phyloP scores from a whole-genome alignment of 2,329 filamentous ascomycete genomes.

The Fusarium tupiense region DNA sequence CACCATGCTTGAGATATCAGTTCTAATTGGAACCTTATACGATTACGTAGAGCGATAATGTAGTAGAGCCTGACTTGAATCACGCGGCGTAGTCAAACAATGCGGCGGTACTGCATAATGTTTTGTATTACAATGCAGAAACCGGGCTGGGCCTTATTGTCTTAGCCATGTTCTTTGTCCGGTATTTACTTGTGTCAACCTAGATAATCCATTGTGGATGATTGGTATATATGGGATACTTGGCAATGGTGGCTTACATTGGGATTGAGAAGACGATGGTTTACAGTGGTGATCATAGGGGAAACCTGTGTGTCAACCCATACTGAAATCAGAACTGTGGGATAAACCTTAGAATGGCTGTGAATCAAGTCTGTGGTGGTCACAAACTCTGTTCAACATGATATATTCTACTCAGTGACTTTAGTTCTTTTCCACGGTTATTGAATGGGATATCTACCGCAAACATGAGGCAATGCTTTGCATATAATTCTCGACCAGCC shows the following conservation, averaged over 20 bases:
- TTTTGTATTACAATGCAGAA: not conserved
- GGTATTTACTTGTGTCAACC: not conserved
- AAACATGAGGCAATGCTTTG: not conserved
- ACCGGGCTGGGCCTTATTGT: not conserved
- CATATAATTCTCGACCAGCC: not conserved
- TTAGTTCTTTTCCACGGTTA: not conserved
- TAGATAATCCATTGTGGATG: not conserved
- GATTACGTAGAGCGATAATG: constrained; percentile 55
- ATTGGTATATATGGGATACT: not conserved
- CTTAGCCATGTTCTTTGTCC: not conserved
- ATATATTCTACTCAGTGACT: not conserved
- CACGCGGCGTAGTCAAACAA: constrained; percentile 70
- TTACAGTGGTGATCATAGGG: too few species aligned
- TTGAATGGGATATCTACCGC: not conserved
- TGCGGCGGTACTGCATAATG: constrained; percentile 55
- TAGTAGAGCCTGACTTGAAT: constrained; percentile 70
- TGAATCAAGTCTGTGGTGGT: not conserved
- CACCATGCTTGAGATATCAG: not conserved
- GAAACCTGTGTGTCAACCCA: not conserved
- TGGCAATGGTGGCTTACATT: not conserved
- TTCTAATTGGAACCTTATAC: not conserved
- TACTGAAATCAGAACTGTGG: not conserved
- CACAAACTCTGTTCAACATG: not conserved
- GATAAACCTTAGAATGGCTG: not conserved
- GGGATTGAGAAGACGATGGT: not conserved